Percentiles rank a stretch among this genome's conserved stretches.
Conservation (phyloP, 257 asterid species). For the Dorcoceras hygrometricum region DNA sequence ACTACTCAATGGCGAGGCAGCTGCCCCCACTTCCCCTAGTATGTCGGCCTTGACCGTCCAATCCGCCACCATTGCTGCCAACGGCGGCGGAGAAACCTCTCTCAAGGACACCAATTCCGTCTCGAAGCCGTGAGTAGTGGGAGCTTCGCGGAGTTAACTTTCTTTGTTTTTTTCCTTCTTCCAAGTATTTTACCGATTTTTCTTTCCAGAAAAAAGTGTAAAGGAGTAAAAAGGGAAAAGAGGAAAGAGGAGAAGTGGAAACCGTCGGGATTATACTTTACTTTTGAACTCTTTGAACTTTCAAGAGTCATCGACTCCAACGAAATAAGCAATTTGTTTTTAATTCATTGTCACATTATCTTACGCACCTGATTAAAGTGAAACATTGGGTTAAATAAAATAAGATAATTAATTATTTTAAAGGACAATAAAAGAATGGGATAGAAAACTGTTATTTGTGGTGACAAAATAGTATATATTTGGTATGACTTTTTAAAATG, state of each 20-base stretch:
- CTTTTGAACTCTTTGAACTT: conserved; percentile 2
- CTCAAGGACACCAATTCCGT: conserved; percentile 49
- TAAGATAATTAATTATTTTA: too few relatives aligned
- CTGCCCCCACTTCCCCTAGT: conserved; percentile 67
- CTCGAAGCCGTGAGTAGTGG: conserved; percentile 40
- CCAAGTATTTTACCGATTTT: conserved; percentile 8
- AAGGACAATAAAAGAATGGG: too few relatives aligned
- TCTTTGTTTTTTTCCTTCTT: neutral
- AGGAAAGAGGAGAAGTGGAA: neutral
- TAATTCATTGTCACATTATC: too few relatives aligned
- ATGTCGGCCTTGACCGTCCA: conserved; percentile 71
- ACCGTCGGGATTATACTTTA: neutral
- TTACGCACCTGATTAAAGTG: too few relatives aligned
- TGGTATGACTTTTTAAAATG: too few relatives aligned
- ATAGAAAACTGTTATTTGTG: too few relatives aligned
- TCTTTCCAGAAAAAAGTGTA: neutral
- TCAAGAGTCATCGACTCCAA: conserved; percentile 34
- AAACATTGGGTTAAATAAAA: too few relatives aligned
- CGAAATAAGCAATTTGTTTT: conserved; percentile 34
- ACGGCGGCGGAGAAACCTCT: conserved; percentile 37
- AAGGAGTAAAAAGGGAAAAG: neutral
- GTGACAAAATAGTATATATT: too few relatives aligned
- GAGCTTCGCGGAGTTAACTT: conserved; percentile 32
- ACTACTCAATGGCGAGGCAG: conserved; percentile 29
- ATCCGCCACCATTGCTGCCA: conserved; percentile 46